Percentiles rank a stretch among this genome's conserved stretches.
Conservation (phyloP, 495 filamentous ascomycete species). For the Cairneyella variabilis region DNA sequence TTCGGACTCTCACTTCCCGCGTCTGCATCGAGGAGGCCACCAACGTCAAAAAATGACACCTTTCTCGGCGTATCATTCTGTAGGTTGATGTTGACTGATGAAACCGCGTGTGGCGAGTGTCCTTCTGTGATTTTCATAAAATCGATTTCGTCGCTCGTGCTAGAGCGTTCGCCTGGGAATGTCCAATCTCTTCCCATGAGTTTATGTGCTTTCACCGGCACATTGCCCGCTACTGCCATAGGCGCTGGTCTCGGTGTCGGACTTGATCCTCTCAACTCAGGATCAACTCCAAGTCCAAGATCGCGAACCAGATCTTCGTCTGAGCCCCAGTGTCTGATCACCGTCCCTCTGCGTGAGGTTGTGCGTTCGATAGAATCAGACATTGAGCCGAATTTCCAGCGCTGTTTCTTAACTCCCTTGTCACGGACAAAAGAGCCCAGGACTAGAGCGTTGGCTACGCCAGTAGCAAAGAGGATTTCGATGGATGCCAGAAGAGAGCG, state of each 20-base stretch:
- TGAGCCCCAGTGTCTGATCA: conserved; percentile 39
- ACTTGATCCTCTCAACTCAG: conserved; percentile 44
- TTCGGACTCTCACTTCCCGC: conserved; percentile 22
- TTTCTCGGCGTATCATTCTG: conserved; percentile 44
- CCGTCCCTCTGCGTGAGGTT: conserved; percentile 40
- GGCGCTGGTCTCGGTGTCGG: conserved; percentile 38
- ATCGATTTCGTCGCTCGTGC: conserved; percentile 21
- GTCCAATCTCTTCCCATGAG: conserved; percentile 18
- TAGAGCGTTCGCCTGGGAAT: conserved; percentile 12
- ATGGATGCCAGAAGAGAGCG: conserved; percentile 75
- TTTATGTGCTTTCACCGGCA: conserved; percentile 23
- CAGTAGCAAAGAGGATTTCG: conserved; percentile 73
- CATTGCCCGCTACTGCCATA: conserved; percentile 29
- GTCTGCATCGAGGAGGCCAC: conserved; percentile 52
- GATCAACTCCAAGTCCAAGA: conserved; percentile 62
- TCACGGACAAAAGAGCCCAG: conserved; percentile 81
- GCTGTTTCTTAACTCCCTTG: conserved; percentile 71
- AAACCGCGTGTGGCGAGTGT: conserved; percentile 6
- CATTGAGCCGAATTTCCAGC: conserved; percentile 60
- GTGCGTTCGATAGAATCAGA: conserved; percentile 47
- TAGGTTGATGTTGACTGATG: conserved; percentile 30
- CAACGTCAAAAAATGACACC: conserved; percentile 70
- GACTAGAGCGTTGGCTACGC: conserved; percentile 72
- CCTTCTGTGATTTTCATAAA: conserved; percentile 14
- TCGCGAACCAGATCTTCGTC: conserved; percentile 67